Evolutionary conservation across 1,284 basidiomycete species (phyloP).

Genomic region (Trichosporon inkin): DNA sequence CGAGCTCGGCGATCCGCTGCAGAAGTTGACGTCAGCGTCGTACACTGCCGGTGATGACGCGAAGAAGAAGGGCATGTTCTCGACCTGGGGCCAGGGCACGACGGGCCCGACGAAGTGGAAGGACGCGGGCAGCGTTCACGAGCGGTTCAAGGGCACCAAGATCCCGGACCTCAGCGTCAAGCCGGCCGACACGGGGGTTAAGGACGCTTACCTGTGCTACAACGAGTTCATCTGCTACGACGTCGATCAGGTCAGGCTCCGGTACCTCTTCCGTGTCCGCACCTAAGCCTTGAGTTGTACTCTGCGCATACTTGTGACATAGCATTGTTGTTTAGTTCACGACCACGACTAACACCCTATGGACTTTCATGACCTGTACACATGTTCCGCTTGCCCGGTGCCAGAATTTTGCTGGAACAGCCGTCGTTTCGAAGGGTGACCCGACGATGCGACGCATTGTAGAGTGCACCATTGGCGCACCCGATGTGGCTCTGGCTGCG

Average conservation of each 20-base stretch:
- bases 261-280: conserved; percentile 25
- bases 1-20: conserved; percentile 23
- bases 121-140: conserved; percentile 20
- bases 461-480: too few relatives aligned
- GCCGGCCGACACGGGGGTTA: conserved; percentile 14
- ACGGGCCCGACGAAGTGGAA: conserved; percentile 21
- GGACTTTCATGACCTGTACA: not conserved
- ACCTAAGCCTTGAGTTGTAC: conserved; percentile 13
- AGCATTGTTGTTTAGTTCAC: not conserved
- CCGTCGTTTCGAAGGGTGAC: too few relatives aligned
- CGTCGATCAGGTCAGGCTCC: conserved; percentile 18
- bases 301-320: not conserved
- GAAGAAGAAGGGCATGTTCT: conserved; percentile 12
- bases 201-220: conserved; percentile 18
- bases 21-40: conserved; percentile 15
- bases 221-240: conserved; percentile 27
- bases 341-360: not conserved
- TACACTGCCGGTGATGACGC: conserved; percentile 21
- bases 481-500: too few relatives aligned
- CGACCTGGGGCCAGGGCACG: conserved; percentile 24
- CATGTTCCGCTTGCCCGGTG: not conserved
- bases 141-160: conserved; percentile 19
- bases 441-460: too few relatives aligned
- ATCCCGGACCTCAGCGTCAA: conserved; percentile 12
- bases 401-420: too few relatives aligned